Evolutionary conservation across 139 green algal species (phyloP), one percentile per base, ranked within the genome.

Genomic region (Pleodorina starrii): DNA sequence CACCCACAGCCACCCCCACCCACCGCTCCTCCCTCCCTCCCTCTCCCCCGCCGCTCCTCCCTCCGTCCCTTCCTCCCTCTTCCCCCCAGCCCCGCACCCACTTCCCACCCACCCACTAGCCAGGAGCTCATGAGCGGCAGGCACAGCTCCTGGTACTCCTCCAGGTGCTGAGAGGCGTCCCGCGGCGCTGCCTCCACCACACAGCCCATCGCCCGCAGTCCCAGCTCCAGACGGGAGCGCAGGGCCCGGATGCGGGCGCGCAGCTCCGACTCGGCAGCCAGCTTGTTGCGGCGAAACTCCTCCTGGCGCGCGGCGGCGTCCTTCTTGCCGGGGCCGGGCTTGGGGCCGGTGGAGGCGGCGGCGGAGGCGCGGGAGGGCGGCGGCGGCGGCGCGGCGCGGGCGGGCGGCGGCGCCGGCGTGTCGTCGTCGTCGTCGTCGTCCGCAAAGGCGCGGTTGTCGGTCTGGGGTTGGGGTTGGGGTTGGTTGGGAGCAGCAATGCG

Each of bases 191-290:
- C 93, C 29, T 87, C 59, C 10, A 94, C 95, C 14, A 90, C 43
- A 0, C 88, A 91, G 7, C 89, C 84, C 75, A 99, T 90, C 5
- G 92, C 90, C 1, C 75, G 32, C 50, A 97, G 81, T 7, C 94
- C 96, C 14, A 89, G 82, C 50, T 94, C 92, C 86, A 99, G 92
- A 21, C 75, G 82, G 0, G 89, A 78, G 40, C 94, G 79, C 27
- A 99, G 88, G 2, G 21, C 71, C 6, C 77, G 38, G 36, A 98
- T 94, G 38, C 89, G 83, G 17, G 76, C 86, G 25, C 96, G 93
- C 12, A 96, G 88, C 91, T 95, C 82, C 2, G 25, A 35, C 84
- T 98, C 96, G 57, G 94, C 80, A 2, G 60, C 90, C 66, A 98
- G 92, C 92, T 96, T 95, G 48, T 81, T 85, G 36, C 88, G 79